Base-by-base conservation (phyloP, 164 flowering plant species). In the Aristolochia contorta region DNA sequence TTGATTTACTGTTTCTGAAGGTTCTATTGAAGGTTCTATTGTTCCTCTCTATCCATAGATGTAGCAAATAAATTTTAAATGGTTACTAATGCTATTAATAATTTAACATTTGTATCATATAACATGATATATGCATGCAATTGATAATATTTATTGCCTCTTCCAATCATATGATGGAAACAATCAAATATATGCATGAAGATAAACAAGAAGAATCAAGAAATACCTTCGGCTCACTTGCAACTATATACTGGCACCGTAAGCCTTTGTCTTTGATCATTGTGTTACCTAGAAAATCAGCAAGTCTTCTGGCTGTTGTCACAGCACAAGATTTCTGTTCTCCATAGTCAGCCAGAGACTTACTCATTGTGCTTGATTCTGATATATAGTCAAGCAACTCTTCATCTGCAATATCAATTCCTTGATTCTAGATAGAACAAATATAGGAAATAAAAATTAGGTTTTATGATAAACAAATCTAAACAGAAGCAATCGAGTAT, bases 331-430 rank as follows among this genome's bases (percentile, higher is more conserved):
- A 94, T 71, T 91, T 94, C 63, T 94, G 96, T 60, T 80, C 84
- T n/a, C 99, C 99, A 74, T 94, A 94, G 19, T 91, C 99, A 37
- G 72, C 89, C 63, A 94, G 78, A 54, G 99, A 94, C 78, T 94
- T 94, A 79, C 99, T 94, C 99, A 94, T 94, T 56, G 99, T 94
- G 77, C 96, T 94, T 64, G 99, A 94, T 72, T 94, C 99, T 32
- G 99, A 94, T 72, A 94, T 94, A 67, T 87, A 94, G 70, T 91
- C 96, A 58, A 94, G 87, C 74, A 91, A 73, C 74, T 94, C 99
- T 58, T 90, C 85, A 55, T 94, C 97, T 51, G 93, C 96, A 67
- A 94, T 70, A 73, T 94, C 99, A 45, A 71, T 80, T 59, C 99
- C 99, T 81, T 85, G 91, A 79, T 79, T 94, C 99, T 93, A 78